phyloP scores from a whole-genome alignment of 441 rosid genomes.

The Omphalea diandra region DNA sequence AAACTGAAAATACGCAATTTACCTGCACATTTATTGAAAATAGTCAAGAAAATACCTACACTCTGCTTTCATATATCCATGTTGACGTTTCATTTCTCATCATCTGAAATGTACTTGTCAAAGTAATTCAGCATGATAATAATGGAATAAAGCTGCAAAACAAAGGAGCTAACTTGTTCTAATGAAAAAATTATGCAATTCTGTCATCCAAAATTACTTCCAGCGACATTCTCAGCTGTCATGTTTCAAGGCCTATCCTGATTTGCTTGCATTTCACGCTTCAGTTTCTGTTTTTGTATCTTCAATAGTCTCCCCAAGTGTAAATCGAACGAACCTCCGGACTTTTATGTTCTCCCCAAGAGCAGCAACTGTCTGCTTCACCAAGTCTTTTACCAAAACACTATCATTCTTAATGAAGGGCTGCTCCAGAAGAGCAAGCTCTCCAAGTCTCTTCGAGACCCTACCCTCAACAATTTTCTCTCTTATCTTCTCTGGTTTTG shows the following conservation, averaged over 20 bases:
- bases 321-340: no score
- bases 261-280: constrained; percentile 21
- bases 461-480: constrained; percentile 88
- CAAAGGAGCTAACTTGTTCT: constrained; percentile 5
- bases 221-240: not conserved
- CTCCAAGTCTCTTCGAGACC: constrained; percentile 77
- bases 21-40: not conserved
- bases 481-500: constrained; percentile 83
- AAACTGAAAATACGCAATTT: no score
- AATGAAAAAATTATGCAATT: constrained; percentile 1
- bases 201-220: constrained; percentile 29
- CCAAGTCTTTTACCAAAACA: constrained; percentile 68
- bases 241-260: not conserved
- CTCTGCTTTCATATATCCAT: not conserved
- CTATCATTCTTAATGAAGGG: constrained; percentile 71
- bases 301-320: constrained; percentile 61
- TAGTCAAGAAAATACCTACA: not conserved
- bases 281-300: constrained; percentile 25
- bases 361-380: constrained; percentile 78
- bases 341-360: constrained; percentile 82
- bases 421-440: constrained; percentile 74
- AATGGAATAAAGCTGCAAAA: constrained; percentile 1
- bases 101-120: not conserved
- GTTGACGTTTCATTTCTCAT: constrained; percentile 7
- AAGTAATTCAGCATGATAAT: constrained; percentile 8